Base-by-base conservation (phyloP, 352 stramenopile species). In the Aphanomyces stellatus region DNA sequence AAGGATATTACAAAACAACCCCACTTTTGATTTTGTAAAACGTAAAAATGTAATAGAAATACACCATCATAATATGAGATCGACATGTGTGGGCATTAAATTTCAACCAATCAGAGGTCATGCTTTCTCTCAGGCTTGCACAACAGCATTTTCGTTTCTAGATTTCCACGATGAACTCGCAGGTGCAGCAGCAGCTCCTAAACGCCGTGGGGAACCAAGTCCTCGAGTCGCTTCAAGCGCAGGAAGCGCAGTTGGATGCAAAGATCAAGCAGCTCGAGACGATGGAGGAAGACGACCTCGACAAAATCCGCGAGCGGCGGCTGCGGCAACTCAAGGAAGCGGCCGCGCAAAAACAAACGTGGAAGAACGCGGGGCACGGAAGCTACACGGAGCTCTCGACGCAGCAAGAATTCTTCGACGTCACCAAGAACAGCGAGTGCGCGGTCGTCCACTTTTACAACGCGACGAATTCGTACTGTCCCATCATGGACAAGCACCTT, bases 391-490 rank as follows among this genome's bases (percentile, higher is more conserved):
- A 96, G 69, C 81, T 99, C 48, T 81, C 80, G 17, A 91, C 96
- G 75, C 94, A 91, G 41, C 86, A 95, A 53, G 91, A 97, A 33
- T 99, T 99, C 75, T 99, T 99, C 70, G 80, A 97, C 28, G 85
- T 82, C 2, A 88, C 96, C 71, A 99, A 98, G 73, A 76, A 81
- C 51, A 97, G 84, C 59, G 80, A 96, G 56, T 82, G 88, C 49
- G 76, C 96, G 31, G 86, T 98, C 27, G 82, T 98, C 49, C 96
- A 99, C 81, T 99, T 99, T 74, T 98, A 98, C 77, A 90, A 95
- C 63, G 85, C 88, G 0, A 86, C 87, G 15, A 98, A 97, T 51
- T 76, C 83, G 34, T 91, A 93, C 64, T 99, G 96, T 69, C 82
- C 97, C 71, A 76, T 97, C 15, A 85, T 99, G 64, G 91, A 99